phyloP scores from a whole-genome alignment of 805 yeast species.

The Lachancea dasiensis region DNA sequence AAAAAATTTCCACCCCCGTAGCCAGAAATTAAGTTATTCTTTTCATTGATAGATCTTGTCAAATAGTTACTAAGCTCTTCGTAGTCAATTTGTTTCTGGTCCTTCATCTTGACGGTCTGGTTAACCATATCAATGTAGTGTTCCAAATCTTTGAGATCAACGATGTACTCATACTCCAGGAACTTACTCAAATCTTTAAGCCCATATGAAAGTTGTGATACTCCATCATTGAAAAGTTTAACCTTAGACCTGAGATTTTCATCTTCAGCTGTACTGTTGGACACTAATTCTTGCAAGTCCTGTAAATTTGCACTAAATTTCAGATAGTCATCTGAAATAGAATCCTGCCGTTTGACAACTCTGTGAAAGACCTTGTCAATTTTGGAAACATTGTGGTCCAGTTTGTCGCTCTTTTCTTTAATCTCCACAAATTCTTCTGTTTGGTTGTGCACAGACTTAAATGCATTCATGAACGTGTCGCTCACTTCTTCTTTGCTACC shows the following conservation, averaged over 20 bases:
- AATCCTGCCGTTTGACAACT: constrained; percentile 65
- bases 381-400: constrained; percentile 75
- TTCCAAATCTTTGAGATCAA: constrained; percentile 79
- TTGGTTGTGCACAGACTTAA: constrained; percentile 63
- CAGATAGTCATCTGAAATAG: constrained; percentile 64
- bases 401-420: constrained; percentile 71
- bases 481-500: constrained; percentile 61
- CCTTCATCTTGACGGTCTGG: constrained; percentile 72
- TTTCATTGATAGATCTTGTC: constrained; percentile 62
- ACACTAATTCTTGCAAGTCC: constrained; percentile 57
- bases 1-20: constrained; percentile 48
- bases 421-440: constrained; percentile 78
- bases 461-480: constrained; percentile 90
- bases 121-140: constrained; percentile 66
- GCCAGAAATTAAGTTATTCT: constrained; percentile 45
- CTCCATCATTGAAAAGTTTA: constrained; percentile 42
- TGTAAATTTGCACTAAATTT: constrained; percentile 65
- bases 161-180: constrained; percentile 75
- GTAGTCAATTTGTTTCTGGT: constrained; percentile 84
- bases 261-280: constrained; percentile 28
- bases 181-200: constrained; percentile 40
- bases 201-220: constrained; percentile 39
- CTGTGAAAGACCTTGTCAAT: constrained; percentile 74
- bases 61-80: constrained; percentile 81
- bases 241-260: constrained; percentile 30